phyloP scores from a whole-genome alignment of 768 basidiomycete species.

The Amanita subjunquillea region DNA sequence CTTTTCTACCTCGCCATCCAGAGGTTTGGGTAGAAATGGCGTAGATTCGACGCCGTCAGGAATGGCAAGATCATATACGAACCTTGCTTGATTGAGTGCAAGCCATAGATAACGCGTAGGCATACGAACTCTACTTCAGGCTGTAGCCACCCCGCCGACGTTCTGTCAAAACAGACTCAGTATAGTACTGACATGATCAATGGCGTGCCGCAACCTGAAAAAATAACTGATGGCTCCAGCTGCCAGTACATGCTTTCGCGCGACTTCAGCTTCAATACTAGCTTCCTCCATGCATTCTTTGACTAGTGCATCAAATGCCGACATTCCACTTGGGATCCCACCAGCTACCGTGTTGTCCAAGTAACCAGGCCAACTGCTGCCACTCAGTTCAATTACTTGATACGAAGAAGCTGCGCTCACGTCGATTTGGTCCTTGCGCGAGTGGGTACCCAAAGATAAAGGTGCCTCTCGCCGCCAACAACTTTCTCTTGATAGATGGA shows the following conservation, averaged over 20 bases:
- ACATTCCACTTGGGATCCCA: slow-evolving; percentile 77
- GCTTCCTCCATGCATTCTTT: slow-evolving; percentile 96
- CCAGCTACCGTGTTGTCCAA: slow-evolving; percentile 91
- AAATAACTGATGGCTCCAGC: slow-evolving; percentile 79
- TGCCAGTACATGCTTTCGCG: slow-evolving; percentile 44
- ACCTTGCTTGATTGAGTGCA: slow-evolving; percentile 32
- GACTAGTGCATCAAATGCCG: slow-evolving; percentile 61
- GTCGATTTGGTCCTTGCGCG: slow-evolving; percentile 83
- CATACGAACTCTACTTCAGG: slow-evolving; percentile 60
- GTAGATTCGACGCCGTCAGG: slow-evolving; percentile 39
- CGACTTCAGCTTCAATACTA: slow-evolving; percentile 58
- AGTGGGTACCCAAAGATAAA: slow-evolving; percentile 81
- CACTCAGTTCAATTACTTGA: neutral
- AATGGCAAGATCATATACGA: slow-evolving; percentile 73
- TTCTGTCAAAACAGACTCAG: slow-evolving; percentile 23
- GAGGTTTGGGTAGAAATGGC: slow-evolving; percentile 55
- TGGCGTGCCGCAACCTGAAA: slow-evolving; percentile 36
- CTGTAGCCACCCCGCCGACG: slow-evolving; percentile 67
- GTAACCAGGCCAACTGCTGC: slow-evolving; percentile 64
- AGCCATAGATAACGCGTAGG: neutral
- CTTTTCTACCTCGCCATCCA: slow-evolving; percentile 90
- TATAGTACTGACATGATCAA: neutral
- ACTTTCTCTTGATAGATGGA: slow-evolving; percentile 48
- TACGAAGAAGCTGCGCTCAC: slow-evolving; percentile 29
- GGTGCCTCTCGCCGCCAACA: slow-evolving; percentile 22